Evolutionary conservation across 768 basidiomycete genomes (phyloP).

Genomic region (Naematelia encephala): DNA sequence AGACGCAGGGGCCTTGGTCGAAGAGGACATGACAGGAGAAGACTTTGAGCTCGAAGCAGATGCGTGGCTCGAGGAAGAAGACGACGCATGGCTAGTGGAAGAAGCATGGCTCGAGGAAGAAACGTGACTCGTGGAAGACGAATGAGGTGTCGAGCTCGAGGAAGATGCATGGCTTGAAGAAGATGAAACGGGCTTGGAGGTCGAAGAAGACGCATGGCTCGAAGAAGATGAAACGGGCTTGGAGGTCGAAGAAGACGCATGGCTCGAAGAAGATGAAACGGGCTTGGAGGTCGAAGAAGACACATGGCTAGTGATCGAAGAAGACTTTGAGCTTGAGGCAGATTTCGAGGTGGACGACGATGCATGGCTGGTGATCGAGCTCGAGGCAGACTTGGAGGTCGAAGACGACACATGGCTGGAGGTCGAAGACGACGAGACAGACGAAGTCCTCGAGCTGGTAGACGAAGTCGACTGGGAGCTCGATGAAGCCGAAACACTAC

Average conservation of each 20-base stretch:
- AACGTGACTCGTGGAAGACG: neutral
- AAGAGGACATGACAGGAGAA: too few species aligned
- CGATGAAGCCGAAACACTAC: neutral
- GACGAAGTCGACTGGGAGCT: neutral
- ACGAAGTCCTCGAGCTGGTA: neutral
- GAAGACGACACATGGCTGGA: too few species aligned
- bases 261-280: too few species aligned
- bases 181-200: neutral
- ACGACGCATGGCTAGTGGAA: too few species aligned
- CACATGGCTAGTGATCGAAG: too few species aligned
- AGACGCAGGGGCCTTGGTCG: neutral
- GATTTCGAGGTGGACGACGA: neutral
- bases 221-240: neutral
- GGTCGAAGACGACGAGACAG: neutral
- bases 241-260: neutral
- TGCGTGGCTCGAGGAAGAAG: too few species aligned
- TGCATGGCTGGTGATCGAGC: too few species aligned
- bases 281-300: neutral
- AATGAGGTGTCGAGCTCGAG: too few species aligned
- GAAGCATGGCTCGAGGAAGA: neutral
- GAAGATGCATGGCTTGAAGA: neutral
- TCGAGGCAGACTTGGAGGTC: neutral
- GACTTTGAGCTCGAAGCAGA: too few species aligned
- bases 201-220: neutral
- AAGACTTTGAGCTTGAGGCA: neutral